phyloP scores from a whole-genome alignment of 2,329 filamentous ascomycete genomes.

The Fusarium acutatum region DNA sequence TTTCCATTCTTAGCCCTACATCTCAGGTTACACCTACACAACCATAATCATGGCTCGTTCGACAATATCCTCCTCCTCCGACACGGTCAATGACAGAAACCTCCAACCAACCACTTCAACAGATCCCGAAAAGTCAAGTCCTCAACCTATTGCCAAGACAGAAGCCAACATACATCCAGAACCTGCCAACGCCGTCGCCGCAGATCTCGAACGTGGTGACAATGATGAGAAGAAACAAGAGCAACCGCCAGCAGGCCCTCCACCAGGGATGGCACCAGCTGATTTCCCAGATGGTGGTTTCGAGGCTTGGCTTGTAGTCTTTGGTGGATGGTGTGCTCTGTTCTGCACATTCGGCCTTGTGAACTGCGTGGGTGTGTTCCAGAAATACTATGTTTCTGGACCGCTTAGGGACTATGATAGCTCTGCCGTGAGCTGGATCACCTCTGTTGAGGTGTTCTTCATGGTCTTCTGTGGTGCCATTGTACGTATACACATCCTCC shows the following conservation, averaged over 20 bases:
- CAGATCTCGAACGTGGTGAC: conserved; percentile 39
- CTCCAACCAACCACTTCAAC: background rate
- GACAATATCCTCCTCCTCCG: conserved; percentile 39
- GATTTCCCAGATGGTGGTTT: conserved; percentile 68
- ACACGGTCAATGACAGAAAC: conserved; percentile 36
- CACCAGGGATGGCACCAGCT: conserved; percentile 51
- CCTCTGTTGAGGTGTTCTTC: conserved; percentile 60
- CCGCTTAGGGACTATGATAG: conserved; percentile 58
- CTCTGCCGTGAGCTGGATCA: conserved; percentile 68
- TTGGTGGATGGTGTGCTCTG: conserved; percentile 54
- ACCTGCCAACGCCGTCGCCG: conserved; percentile 40
- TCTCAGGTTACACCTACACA: background rate
- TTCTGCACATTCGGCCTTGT: conserved; percentile 57
- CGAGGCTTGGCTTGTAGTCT: conserved; percentile 66
- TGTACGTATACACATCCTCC: conserved; percentile 46
- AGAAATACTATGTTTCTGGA: conserved; percentile 64
- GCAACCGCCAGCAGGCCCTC: conserved; percentile 31
- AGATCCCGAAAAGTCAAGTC: conserved; percentile 19
- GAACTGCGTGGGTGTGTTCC: conserved; percentile 63
- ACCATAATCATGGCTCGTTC: conserved; percentile 34
- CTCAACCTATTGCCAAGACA: conserved; percentile 16
- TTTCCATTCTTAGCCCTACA: background rate
- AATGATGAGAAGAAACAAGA: conserved; percentile 21
- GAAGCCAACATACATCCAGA: conserved; percentile 37
- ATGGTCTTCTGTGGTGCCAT: conserved; percentile 59